These are phyloP conservation scores for Pleurotus pulmonarius DNA, from an alignment of 768 basidiomycete species.

Conservation along the genomic window DNA sequence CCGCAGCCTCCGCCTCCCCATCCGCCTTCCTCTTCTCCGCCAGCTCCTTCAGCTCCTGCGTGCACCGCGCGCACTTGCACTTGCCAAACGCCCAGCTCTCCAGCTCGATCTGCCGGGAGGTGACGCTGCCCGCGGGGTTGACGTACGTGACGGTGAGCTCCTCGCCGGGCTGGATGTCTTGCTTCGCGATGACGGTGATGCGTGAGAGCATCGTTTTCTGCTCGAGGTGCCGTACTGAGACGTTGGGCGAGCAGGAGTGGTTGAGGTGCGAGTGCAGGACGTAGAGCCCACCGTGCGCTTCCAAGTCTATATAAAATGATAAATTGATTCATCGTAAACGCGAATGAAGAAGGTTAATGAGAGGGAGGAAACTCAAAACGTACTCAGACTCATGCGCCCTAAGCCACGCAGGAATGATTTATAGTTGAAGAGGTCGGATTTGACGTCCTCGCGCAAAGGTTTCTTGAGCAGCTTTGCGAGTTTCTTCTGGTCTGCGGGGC, in stretches of 20 bases:
- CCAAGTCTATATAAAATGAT: slow-evolving; percentile 49
- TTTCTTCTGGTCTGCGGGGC: slow-evolving; percentile 39
- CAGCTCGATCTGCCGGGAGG: slow-evolving; percentile 47
- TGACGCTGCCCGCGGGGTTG: slow-evolving; percentile 51
- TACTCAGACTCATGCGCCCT: slow-evolving; percentile 80
- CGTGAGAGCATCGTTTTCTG: slow-evolving; percentile 64
- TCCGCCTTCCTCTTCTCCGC: slow-evolving; percentile 24
- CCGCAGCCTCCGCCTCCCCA: slow-evolving; percentile 3
- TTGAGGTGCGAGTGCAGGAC: slow-evolving; percentile 84
- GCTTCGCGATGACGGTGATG: slow-evolving; percentile 70
- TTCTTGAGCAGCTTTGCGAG: slow-evolving; percentile 9
- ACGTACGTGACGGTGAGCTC: slow-evolving; percentile 82
- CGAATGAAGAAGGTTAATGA: neutral
- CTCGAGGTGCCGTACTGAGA: slow-evolving; percentile 76
- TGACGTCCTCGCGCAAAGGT: slow-evolving; percentile 33
- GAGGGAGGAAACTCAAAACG: slow-evolving; percentile 19
- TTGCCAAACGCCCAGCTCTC: slow-evolving; percentile 73
- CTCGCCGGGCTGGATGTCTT: slow-evolving; percentile 61
- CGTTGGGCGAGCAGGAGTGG: slow-evolving; percentile 78
- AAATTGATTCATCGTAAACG: neutral
- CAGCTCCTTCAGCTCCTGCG: slow-evolving; percentile 47
- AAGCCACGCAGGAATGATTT: slow-evolving; percentile 65
- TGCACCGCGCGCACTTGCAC: slow-evolving; percentile 69
- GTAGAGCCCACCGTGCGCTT: slow-evolving; percentile 85
- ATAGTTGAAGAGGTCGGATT: slow-evolving; percentile 65